These are phyloP conservation scores for Leptomonas pyrrhocoris DNA, from an alignment of 208 protist species.

Conservation along the genomic window DNA sequence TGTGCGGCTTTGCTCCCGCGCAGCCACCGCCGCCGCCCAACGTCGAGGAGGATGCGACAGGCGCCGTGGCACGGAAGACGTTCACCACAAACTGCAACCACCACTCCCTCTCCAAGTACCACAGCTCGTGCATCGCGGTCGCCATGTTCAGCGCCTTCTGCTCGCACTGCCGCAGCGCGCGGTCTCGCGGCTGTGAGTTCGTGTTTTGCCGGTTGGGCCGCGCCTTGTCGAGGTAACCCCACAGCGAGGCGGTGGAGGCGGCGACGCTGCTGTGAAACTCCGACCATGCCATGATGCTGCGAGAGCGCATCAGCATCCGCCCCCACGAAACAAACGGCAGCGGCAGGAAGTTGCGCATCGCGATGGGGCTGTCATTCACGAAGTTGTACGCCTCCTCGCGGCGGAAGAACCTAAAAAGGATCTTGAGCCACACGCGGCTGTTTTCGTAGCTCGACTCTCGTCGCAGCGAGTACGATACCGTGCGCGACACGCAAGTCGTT, in stretches of 20 bases:
- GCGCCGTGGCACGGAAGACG: neutral
- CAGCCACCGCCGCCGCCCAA: neutral
- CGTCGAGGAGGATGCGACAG: neutral
- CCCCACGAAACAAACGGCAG: conserved; percentile 14
- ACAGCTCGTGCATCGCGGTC: conserved; percentile 16
- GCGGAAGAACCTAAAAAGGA: conserved; percentile 11
- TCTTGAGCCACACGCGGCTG: conserved; percentile 5
- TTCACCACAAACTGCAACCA: conserved; percentile 3
- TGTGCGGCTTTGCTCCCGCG: neutral
- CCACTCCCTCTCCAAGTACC: conserved; percentile 9
- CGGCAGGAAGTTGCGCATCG: conserved; percentile 20
- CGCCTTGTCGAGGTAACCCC: conserved; percentile 10
- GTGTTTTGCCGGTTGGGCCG: neutral
- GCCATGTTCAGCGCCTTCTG: conserved; percentile 16
- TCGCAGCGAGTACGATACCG: neutral
- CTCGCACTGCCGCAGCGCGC: conserved; percentile 19
- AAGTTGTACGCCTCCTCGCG: conserved; percentile 14
- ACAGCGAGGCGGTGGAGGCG: neutral
- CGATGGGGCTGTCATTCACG: conserved; percentile 19
- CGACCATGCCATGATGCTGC: conserved; percentile 3
- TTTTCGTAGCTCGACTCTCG: neutral
- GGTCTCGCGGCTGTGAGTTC: neutral
- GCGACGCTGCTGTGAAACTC: conserved; percentile 11
- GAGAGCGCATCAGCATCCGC: conserved; percentile 7
- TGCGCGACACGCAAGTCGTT: neutral